Percentiles rank a stretch among this genome's conserved stretches.
Conservation (phyloP, 805 yeast species). For the Candida methanosorbosa region DNA sequence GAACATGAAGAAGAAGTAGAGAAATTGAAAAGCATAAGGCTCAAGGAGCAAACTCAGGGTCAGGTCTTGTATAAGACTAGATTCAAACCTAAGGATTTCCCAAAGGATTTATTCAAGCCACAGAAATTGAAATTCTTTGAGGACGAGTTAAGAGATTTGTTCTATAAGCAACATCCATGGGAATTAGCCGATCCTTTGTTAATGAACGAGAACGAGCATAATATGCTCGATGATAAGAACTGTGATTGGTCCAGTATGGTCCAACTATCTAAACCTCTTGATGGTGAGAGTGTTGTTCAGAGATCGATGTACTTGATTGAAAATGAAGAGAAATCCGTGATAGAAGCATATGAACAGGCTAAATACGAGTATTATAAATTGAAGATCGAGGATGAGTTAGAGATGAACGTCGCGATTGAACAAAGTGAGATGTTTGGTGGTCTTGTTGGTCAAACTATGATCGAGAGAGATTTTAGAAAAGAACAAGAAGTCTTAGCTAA, state of each 20-base stretch:
- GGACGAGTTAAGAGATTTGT: slow-evolving; percentile 74
- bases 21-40: slow-evolving; percentile 9
- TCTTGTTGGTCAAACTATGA: slow-evolving; percentile 48
- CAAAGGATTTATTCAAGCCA: slow-evolving; percentile 38
- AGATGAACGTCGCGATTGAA: slow-evolving; percentile 63
- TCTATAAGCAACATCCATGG: slow-evolving; percentile 96
- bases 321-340: slow-evolving; percentile 26
- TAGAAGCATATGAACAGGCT: slow-evolving; percentile 77
- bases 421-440: slow-evolving; percentile 85
- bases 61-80: slow-evolving; percentile 39
- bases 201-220: slow-evolving; percentile 66
- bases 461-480: slow-evolving; percentile 58
- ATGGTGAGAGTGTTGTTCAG: slow-evolving; percentile 85
- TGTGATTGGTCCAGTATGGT: slow-evolving; percentile 74
- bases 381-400: slow-evolving; percentile 77
- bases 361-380: slow-evolving; percentile 81
- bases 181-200: slow-evolving; percentile 87
- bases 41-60: slow-evolving; percentile 1
- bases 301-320: slow-evolving; percentile 52
- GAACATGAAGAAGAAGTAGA: slow-evolving; percentile 11
- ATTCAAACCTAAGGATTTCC: slow-evolving; percentile 25
- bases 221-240: slow-evolving; percentile 30
- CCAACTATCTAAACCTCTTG: slow-evolving; percentile 67
- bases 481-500: slow-evolving; percentile 65
- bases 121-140: slow-evolving; percentile 54